These are phyloP conservation scores for Peniophora sp. DNA, from an alignment of 1,284 basidiomycete species.

Conservation along the genomic window DNA sequence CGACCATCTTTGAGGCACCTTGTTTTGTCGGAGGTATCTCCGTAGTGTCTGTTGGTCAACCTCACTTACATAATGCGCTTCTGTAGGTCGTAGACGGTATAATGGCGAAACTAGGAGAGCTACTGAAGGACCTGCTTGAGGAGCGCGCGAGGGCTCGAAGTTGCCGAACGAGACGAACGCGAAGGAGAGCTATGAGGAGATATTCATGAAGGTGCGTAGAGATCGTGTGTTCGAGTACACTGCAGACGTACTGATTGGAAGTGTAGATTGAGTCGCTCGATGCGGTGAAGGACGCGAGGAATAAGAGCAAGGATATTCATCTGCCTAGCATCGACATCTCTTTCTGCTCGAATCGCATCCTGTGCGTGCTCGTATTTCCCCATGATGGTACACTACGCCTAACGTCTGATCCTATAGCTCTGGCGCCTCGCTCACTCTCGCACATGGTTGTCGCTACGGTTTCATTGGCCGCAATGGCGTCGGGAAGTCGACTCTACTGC, in stretches of 20 bases:
- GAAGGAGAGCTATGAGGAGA: constrained; percentile 89
- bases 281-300: constrained; percentile 71
- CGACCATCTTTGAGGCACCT: too few relatives aligned
- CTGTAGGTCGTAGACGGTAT: constrained; percentile 49
- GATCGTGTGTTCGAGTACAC: neutral
- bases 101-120: constrained; percentile 57
- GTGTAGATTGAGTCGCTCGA: constrained; percentile 91
- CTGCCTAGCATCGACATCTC: constrained; percentile 93
- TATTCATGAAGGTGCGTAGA: constrained; percentile 82
- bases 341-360: constrained; percentile 89
- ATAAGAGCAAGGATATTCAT: constrained; percentile 96
- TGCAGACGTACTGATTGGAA: neutral
- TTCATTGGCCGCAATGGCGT: constrained; percentile 85
- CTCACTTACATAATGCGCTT: too few relatives aligned
- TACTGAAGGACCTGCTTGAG: constrained; percentile 58
- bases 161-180: constrained; percentile 89
- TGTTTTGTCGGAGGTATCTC: too few relatives aligned
- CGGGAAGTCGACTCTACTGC: constrained; percentile 96
- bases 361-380: constrained; percentile 44
- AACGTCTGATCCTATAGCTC: constrained; percentile 33
- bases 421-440: constrained; percentile 81
- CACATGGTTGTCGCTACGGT: constrained; percentile 84
- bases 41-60: too few relatives aligned
- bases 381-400: neutral
- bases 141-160: constrained; percentile 78